Percentiles rank a stretch among this genome's conserved stretches.
phyloP scores from a whole-genome alignment of 148 eudicot species.

The Rhododendron mucronatum region DNA sequence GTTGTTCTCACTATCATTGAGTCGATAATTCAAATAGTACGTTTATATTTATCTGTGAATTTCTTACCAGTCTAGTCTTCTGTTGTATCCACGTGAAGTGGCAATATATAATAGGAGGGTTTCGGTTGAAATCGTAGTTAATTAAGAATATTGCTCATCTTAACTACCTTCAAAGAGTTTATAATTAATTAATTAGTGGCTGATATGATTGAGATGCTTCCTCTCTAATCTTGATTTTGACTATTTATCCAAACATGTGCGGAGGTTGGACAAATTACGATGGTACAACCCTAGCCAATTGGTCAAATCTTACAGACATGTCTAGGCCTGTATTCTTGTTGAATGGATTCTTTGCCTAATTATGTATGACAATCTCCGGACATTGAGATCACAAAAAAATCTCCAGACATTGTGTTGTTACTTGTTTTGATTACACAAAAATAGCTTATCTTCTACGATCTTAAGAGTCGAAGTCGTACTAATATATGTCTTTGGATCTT shows the following conservation, averaged over 20 bases:
- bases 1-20: background rate
- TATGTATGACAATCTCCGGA: background rate
- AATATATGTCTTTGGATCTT: background rate
- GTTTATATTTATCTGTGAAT: background rate
- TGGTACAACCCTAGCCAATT: background rate
- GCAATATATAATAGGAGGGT: background rate
- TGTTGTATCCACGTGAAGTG: constrained; percentile 18
- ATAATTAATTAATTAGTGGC: background rate
- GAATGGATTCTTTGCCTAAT: background rate
- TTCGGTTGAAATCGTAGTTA: constrained; percentile 16
- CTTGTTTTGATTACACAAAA: background rate
- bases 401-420: background rate
- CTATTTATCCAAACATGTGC: background rate
- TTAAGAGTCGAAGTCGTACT: background rate
- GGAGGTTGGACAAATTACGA: background rate
- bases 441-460: background rate
- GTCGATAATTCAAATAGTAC: background rate
- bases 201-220: background rate
- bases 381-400: background rate
- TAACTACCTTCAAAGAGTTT: constrained; percentile 9
- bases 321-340: background rate
- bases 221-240: constrained; percentile 16
- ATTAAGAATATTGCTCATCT: constrained; percentile 12
- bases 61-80: background rate
- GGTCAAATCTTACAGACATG: background rate